phyloP scores from a whole-genome alignment of 176 grass and related monocot genomes.

The Phragmites australis region DNA sequence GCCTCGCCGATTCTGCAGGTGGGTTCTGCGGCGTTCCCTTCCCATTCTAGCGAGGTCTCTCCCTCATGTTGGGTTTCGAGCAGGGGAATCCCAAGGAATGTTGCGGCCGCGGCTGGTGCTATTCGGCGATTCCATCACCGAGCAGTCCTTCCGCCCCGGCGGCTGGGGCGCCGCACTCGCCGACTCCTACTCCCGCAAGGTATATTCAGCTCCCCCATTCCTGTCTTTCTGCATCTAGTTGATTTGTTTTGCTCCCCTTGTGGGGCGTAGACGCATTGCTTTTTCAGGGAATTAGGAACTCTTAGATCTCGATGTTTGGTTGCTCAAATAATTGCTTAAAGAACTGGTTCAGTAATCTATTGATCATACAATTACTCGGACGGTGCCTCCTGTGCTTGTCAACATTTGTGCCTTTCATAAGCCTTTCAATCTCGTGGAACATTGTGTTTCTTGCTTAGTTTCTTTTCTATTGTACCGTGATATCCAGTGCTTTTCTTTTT shows the following conservation, averaged over 20 bases:
- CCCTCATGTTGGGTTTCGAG: not conserved
- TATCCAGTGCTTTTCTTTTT: not conserved
- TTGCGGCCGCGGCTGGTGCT: slow-evolving; percentile 52
- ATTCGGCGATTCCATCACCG: slow-evolving; percentile 76
- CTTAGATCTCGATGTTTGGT: not conserved
- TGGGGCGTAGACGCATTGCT: not conserved
- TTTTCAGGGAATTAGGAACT: not conserved
- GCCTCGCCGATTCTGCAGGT: not conserved
- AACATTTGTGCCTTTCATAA: not conserved
- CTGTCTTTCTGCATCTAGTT: not conserved
- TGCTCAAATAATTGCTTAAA: not conserved
- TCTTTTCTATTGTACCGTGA: too few relatives aligned
- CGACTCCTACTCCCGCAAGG: slow-evolving; percentile 76
- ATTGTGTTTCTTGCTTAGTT: not conserved
- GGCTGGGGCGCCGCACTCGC: slow-evolving; percentile 66
- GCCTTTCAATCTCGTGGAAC: not conserved
- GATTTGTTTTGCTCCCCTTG: not conserved
- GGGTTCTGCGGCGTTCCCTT: not conserved
- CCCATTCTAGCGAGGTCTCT: not conserved
- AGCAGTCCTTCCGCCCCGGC: slow-evolving; percentile 63
- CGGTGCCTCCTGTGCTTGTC: not conserved
- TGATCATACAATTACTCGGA: not conserved
- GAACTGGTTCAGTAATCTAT: not conserved
- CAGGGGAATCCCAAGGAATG: slow-evolving; percentile 16
- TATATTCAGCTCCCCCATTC: not conserved